These are phyloP conservation scores for Aspergillus clavatus DNA, from an alignment of 2,329 filamentous ascomycete species.

Conservation along the genomic window DNA sequence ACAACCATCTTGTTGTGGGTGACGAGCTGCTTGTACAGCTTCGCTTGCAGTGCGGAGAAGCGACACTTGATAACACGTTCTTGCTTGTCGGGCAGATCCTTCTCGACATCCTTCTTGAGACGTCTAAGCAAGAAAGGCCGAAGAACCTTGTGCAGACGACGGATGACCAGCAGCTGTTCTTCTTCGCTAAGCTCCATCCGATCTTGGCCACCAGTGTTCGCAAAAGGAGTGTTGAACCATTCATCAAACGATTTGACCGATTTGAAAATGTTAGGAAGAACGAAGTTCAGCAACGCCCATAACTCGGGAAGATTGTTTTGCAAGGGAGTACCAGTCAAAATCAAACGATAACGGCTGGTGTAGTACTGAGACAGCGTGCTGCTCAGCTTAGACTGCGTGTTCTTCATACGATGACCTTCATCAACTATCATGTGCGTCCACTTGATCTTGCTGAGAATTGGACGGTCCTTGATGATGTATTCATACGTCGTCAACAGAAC, in stretches of 20 bases:
- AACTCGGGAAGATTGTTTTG: slow-evolving; percentile 96
- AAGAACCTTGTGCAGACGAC: slow-evolving; percentile 94
- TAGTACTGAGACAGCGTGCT: slow-evolving; percentile 95
- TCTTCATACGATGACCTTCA: slow-evolving; percentile 99
- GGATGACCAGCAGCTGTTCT: slow-evolving; percentile 97
- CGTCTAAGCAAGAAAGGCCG: slow-evolving; percentile 95
- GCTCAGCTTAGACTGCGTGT: slow-evolving; percentile 90
- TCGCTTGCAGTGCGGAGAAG: slow-evolving; percentile 88
- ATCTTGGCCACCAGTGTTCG: slow-evolving; percentile 95
- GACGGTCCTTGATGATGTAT: slow-evolving; percentile 98
- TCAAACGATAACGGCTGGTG: slow-evolving; percentile 87
- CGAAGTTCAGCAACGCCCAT: slow-evolving; percentile 98
- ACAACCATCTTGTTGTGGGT: slow-evolving; percentile 93
- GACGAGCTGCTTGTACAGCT: slow-evolving; percentile 95
- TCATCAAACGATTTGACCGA: slow-evolving; percentile 98
- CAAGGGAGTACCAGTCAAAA: slow-evolving; percentile 92
- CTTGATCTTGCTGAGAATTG: slow-evolving; percentile 94
- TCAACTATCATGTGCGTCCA: slow-evolving; percentile 99
- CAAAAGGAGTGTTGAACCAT: slow-evolving; percentile 99
- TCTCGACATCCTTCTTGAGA: slow-evolving; percentile 99
- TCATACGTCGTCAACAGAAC: slow-evolving; percentile 97
- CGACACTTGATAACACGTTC: slow-evolving; percentile 99
- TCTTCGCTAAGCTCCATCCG: slow-evolving; percentile 99
- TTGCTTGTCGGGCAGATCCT: slow-evolving; percentile 96
- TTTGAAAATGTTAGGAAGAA: slow-evolving; percentile 97